Evolutionary conservation across 129 eudicot genomes (phyloP).

Genomic region (Solidago caesia): DNA sequence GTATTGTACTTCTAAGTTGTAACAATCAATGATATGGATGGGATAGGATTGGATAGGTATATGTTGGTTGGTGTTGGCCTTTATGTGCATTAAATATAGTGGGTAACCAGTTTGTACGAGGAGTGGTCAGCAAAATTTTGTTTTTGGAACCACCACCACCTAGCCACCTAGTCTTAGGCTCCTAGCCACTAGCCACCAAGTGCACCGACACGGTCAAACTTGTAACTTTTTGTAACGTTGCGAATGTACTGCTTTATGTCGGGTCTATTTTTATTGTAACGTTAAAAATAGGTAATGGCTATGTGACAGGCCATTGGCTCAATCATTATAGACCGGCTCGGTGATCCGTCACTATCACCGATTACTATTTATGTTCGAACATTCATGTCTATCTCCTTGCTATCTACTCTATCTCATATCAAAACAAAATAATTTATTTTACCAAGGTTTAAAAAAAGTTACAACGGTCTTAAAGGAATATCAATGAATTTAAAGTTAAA

Average conservation of each 20-base stretch:
- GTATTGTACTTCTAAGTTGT: not conserved
- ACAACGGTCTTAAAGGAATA: not conserved
- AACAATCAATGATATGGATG: not conserved
- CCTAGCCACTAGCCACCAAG: not conserved
- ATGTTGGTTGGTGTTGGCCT: constrained; percentile 23
- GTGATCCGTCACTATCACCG: constrained; percentile 19
- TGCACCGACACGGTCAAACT: constrained; percentile 24
- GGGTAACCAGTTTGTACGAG: constrained; percentile 19
- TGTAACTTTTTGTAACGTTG: constrained; percentile 10
- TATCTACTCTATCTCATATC: not conserved
- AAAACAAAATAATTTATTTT: not conserved
- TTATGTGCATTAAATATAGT: constrained; percentile 25
- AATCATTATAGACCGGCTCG: constrained; percentile 12
- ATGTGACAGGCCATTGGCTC: constrained; percentile 1
- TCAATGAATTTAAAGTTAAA: too few species aligned
- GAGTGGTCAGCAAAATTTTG: not conserved
- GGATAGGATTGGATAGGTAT: not conserved
- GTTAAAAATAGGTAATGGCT: not conserved
- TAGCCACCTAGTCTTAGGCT: not conserved
- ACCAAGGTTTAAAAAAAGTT: not conserved
- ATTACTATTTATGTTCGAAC: not conserved
- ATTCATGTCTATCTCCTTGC: constrained; percentile 14
- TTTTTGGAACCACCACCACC: not conserved
- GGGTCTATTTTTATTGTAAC: constrained; percentile 6
- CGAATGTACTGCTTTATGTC: constrained; percentile 1